phyloP scores from a whole-genome alignment of 2,329 filamentous ascomycete species.

The Scleromitrula shiraiana region DNA sequence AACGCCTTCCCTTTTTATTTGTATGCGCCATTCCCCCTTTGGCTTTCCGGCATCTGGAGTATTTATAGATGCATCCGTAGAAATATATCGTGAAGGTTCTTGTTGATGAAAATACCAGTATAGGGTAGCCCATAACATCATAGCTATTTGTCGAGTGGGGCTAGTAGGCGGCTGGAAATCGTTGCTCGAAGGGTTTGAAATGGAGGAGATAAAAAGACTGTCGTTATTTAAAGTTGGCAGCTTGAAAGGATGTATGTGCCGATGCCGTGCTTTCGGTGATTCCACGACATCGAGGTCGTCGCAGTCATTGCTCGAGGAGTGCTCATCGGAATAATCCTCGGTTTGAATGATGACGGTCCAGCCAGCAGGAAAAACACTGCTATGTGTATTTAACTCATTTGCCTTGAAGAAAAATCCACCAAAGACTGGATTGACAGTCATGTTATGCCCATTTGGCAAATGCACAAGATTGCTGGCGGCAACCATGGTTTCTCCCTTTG shows the following conservation, averaged over 20 bases:
- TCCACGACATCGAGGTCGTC: conserved; percentile 26
- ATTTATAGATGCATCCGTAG: conserved; percentile 51
- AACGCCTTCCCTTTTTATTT: conserved; percentile 79
- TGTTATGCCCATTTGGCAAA: conserved; percentile 79
- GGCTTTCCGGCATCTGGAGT: conserved; percentile 67
- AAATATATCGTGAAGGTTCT: conserved; percentile 57
- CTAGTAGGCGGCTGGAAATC: conserved; percentile 76
- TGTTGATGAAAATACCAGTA: conserved; percentile 97
- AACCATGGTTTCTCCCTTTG: conserved; percentile 16
- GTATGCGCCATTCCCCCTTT: conserved; percentile 77
- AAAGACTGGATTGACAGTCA: conserved; percentile 78
- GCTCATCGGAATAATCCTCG: conserved; percentile 34
- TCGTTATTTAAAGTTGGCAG: conserved; percentile 71
- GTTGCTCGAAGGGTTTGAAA: conserved; percentile 71
- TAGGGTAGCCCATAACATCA: conserved; percentile 92
- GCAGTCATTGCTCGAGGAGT: conserved; percentile 25
- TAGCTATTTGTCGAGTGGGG: conserved; percentile 80
- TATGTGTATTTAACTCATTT: conserved; percentile 62
- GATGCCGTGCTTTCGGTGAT: conserved; percentile 25
- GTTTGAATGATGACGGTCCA: conserved; percentile 87
- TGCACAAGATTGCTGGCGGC: conserved; percentile 41
- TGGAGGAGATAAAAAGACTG: conserved; percentile 83
- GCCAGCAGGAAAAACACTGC: conserved; percentile 69
- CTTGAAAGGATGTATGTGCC: conserved; percentile 56
- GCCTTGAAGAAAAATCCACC: conserved; percentile 87